phyloP scores from a whole-genome alignment of 139 green algal species.

The Penium margaritaceum region DNA sequence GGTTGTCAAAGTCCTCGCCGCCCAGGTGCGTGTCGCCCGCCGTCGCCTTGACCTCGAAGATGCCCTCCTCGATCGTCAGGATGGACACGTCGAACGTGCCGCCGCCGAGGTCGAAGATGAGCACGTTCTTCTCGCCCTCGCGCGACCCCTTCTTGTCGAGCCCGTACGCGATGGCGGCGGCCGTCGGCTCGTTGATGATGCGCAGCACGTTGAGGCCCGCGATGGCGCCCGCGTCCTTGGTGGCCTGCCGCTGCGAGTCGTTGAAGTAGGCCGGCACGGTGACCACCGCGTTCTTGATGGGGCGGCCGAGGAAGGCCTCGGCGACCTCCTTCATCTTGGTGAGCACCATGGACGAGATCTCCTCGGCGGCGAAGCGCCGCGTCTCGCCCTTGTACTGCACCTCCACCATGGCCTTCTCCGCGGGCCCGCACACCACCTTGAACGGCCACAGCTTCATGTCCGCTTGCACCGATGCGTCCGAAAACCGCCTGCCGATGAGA shows the following conservation, averaged over 20 bases:
- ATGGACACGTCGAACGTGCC: conserved; percentile 60
- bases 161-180: conserved; percentile 83
- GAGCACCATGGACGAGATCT: conserved; percentile 90
- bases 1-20: conserved; percentile 95
- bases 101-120: conserved; percentile 87
- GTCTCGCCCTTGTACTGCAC: conserved; percentile 87
- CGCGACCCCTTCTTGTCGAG: conserved; percentile 18
- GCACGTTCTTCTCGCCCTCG: conserved; percentile 41
- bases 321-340: conserved; percentile 75
- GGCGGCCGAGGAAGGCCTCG: conserved; percentile 38
- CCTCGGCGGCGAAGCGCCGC: conserved; percentile 79
- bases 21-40: conserved; percentile 94
- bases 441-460: conserved; percentile 90
- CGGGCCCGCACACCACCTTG: conserved; percentile 54
- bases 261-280: conserved; percentile 92
- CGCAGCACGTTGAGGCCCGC: conserved; percentile 61
- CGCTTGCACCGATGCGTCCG: conserved; percentile 71
- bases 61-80: conserved; percentile 89
- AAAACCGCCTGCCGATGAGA: conserved; percentile 84
- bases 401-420: conserved; percentile 81
- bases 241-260: conserved; percentile 86
- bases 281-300: conserved; percentile 70
- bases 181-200: conserved; percentile 99
- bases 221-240: conserved; percentile 47
- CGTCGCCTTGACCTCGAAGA: conserved; percentile 94